A percentile compares a stretch with the other conserved stretches of the same genome.
Evolutionary conservation across 2,329 filamentous ascomycete genomes (phyloP).

Genomic region (Aspergillus sp.): DNA sequence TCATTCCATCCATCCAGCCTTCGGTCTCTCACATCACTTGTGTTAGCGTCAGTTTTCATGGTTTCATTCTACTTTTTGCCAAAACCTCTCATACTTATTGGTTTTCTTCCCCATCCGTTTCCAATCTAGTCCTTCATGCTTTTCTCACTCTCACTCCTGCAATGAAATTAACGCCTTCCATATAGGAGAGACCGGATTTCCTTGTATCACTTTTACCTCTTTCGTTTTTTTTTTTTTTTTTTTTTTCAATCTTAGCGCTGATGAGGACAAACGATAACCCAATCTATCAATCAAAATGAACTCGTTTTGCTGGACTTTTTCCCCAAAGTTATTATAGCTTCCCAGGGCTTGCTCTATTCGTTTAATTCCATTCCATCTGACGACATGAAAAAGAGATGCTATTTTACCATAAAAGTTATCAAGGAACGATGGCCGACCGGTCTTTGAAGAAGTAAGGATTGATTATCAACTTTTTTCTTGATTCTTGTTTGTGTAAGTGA

Average conservation of each 20-base stretch:
- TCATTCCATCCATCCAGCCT: neutral
- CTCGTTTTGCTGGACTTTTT: neutral
- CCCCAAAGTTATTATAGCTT: neutral
- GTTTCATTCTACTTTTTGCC: constrained; percentile 4
- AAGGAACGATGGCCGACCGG: neutral
- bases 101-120: neutral
- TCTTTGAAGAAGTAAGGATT: neutral
- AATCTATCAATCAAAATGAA: constrained; percentile 10
- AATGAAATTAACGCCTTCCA: neutral
- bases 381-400: neutral
- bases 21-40: neutral
- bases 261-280: constrained; percentile 31
- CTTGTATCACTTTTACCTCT: neutral
- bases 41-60: constrained; percentile 10
- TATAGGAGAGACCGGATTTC: neutral
- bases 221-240: neutral
- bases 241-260: constrained; percentile 18
- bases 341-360: neutral
- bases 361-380: neutral
- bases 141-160: neutral
- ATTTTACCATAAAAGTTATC: neutral
- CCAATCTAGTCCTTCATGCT: neutral
- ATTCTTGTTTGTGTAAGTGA: neutral
- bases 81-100: neutral
- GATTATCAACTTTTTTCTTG: neutral